Evolutionary conservation across 140 eudicot species (phyloP), one percentile per base, ranked within the genome.

Genomic region (Bidens hawaiensis): DNA sequence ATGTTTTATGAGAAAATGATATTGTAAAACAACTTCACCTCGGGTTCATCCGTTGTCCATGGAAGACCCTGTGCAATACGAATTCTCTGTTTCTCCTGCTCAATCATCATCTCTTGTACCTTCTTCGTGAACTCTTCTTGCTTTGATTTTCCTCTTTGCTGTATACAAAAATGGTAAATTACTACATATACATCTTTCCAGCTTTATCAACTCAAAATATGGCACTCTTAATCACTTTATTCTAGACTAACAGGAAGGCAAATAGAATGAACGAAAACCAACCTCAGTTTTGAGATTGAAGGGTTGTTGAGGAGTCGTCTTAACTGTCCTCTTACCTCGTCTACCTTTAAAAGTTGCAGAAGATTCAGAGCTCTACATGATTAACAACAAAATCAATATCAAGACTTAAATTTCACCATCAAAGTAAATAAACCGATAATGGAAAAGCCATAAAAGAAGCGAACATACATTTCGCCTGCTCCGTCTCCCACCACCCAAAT

Each of bases 11-110:
- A 30, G 21, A 27, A 28, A 6, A 28, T 68, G 54, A 38, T 5
- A 26, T 10, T 38, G 56, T 55, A 41, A 55, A 67, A 41, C 8
- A 48, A 52, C 48, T 43, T 71, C 68, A 91, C 98, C 98, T 91
- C 87, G 30, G 96, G 98, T 63, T 87, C 89, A 36, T 91, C 98
- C 27, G 93, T 91, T 50, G 98, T 87, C 95, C 93, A 87, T 15
- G 98, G 98, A 59, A 91, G 98, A 64, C 93, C 93, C 63, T 87
- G 96, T 1, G 98, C 96, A 67, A 88, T 60, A 41, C 93, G 96
- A 72, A 87, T 77, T 55, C 98, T 75, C 78, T 73, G 80, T 64
- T 73, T 91, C 78, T 87, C 93, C 72, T 91, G 95, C 69, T 87
- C 93, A 26, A 76, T 81, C 66, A 74, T 63, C 93, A 73, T 76